Evolutionary conservation across 345 rosid genomes (phyloP), one percentile per base, ranked within the genome.

Genomic region (Lepidium sativum): DNA sequence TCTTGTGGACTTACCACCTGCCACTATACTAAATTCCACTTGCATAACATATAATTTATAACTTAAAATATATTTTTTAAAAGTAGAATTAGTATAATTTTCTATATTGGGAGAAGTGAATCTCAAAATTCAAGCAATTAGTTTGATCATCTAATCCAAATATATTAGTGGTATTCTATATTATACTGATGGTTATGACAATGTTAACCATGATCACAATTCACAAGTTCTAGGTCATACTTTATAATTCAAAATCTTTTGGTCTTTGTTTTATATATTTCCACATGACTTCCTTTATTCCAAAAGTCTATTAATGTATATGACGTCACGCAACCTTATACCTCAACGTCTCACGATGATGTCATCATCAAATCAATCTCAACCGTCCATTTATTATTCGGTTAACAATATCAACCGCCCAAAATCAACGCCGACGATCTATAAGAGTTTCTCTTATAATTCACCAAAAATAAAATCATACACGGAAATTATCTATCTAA

Each of bases 211-310:
- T 32, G 18, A 44, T 66, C 38, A 23, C 52, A 66, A 54, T 27
- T 66, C 25, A 21, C 37, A 34, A 66, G 6, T 40, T 66, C 54
- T 33, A 54, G 43, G 54, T 47, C 35, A 12, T 56, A 40, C 5
- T 59, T 10, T 8, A 4, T 27, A 5, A 4, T 27, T 27, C 7
- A 27, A 27, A 27, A 27, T 59, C 25, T 11, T 14, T 20, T 14
- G 0, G 0, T 40, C 9, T 25, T 4, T 40, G 6, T 15, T 16
- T 43, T 14, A 27, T 27, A 5, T 27, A 25, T 53, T 70, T 63
- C 75, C 58, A 71, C 75, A 38, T 54, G 65, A 56, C 65, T 6
- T 16, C 31, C 60, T 72, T 50, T 58, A 58, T 72, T 58, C 66
- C 54, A 23, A 52, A 69, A 64, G 53, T 56, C 70, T n/a, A 53